Conservation (phyloP, 352 stramenopile genomes). For the Phytophthora ohioensis region DNA sequence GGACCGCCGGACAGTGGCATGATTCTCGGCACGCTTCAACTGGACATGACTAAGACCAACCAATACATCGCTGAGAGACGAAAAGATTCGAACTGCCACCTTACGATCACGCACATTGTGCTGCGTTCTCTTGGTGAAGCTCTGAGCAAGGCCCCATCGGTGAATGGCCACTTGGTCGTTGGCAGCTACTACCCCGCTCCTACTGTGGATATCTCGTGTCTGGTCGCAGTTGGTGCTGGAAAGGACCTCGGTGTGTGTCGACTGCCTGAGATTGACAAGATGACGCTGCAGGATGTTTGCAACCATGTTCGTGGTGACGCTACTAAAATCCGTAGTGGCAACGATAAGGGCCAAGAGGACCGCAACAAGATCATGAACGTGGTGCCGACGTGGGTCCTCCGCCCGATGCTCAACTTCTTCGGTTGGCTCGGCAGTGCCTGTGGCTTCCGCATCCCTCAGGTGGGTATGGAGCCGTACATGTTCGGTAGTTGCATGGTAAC, state of each 20-base stretch:
- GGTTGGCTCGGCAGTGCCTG: conserved; percentile 70
- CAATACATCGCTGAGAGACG: conserved; percentile 71
- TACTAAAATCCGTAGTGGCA: conserved; percentile 57
- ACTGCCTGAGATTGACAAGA: conserved; percentile 59
- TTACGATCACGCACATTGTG: conserved; percentile 80
- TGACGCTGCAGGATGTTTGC: conserved; percentile 63
- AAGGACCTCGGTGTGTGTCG: conserved; percentile 71
- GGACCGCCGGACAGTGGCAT: conserved; percentile 64
- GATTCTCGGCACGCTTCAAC: conserved; percentile 74
- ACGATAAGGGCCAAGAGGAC: conserved; percentile 68
- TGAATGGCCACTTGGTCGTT: conserved; percentile 81
- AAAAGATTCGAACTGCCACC: conserved; percentile 50
- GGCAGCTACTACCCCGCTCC: conserved; percentile 71
- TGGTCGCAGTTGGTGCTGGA: conserved; percentile 63
- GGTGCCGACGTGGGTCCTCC: conserved; percentile 65
- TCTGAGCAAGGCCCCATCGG: conserved; percentile 56
- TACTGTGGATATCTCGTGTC: conserved; percentile 74
- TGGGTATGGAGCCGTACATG: conserved; percentile 78
- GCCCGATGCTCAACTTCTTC: conserved; percentile 62
- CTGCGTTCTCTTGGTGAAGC: conserved; percentile 62
- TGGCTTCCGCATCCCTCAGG: conserved; percentile 55
- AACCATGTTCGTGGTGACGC: conserved; percentile 54
- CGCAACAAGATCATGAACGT: conserved; percentile 72
- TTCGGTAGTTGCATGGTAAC: conserved; percentile 80
- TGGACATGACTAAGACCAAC: conserved; percentile 72